Percentiles rank a stretch among this genome's conserved stretches.
Evolutionary conservation across 2,329 filamentous ascomycete genomes (phyloP).

Genomic region (Kalaharituber pfeilii): DNA sequence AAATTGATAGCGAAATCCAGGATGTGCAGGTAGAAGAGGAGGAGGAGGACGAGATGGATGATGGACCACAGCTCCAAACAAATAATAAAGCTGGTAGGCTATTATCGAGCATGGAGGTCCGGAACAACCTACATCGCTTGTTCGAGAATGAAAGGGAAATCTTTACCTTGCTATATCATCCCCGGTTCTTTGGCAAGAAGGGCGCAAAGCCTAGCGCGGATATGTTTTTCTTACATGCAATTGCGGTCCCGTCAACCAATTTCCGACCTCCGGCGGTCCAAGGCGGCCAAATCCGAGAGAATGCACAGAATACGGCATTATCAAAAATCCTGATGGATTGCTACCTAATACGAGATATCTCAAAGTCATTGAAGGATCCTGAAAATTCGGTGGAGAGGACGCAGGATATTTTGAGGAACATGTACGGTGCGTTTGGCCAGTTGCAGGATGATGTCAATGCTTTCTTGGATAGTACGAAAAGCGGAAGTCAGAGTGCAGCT

Average conservation of each 20-base stretch:
- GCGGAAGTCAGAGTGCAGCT: conserved; percentile 60
- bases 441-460: conserved; percentile 83
- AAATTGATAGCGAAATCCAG: conserved; percentile 29
- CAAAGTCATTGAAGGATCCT: conserved; percentile 7
- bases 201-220: conserved; percentile 45
- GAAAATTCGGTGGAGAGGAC: conserved; percentile 13
- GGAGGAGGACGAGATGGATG: conserved; percentile 31
- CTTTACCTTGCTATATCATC: conserved; percentile 67
- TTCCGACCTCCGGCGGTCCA: conserved; percentile 74
- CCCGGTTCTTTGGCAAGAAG: conserved; percentile 35
- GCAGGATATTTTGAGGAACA: conserved; percentile 9
- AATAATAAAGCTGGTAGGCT: conserved; percentile 37
- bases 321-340: conserved; percentile 41
- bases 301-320: conserved; percentile 74
- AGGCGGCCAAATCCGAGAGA: conserved; percentile 65
- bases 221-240: conserved; percentile 82
- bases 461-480: conserved; percentile 78
- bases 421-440: conserved; percentile 21
- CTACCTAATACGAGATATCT: conserved; percentile 38
- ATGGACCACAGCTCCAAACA: conserved; percentile 26
- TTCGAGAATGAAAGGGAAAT: conserved; percentile 81
- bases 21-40: conserved; percentile 30
- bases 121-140: conserved; percentile 56
- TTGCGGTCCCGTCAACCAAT: conserved; percentile 81
- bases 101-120: conserved; percentile 65